These are phyloP conservation scores for Aspergillus sp. DNA, from an alignment of 2,329 filamentous ascomycete species.

Conservation along the genomic window DNA sequence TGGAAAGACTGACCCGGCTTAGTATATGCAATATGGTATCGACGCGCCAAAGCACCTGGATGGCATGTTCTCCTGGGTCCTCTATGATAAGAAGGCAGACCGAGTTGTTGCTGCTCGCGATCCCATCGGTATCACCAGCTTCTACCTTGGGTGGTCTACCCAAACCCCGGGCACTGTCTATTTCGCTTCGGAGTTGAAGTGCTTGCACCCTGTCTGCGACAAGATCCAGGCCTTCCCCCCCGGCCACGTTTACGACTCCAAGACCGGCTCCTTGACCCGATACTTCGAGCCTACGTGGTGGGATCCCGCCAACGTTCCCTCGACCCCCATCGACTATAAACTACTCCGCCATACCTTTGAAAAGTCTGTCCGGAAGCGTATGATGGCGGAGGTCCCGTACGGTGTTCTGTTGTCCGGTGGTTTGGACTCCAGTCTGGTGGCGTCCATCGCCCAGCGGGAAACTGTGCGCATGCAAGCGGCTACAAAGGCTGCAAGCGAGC, in stretches of 20 bases:
- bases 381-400: slow-evolving; percentile 98
- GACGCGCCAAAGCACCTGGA: slow-evolving; percentile 91
- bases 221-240: slow-evolving; percentile 90
- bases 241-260: slow-evolving; percentile 91
- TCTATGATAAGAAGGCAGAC: slow-evolving; percentile 93
- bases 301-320: slow-evolving; percentile 70
- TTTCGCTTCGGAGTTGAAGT: slow-evolving; percentile 97
- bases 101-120: slow-evolving; percentile 89
- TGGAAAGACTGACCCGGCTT: slow-evolving; percentile 11
- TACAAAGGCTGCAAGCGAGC: slow-evolving; percentile 36
- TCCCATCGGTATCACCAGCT: slow-evolving; percentile 92
- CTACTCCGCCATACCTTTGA: slow-evolving; percentile 73
- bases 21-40: slow-evolving; percentile 88
- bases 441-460: slow-evolving; percentile 90
- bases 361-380: slow-evolving; percentile 83
- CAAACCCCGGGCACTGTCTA: slow-evolving; percentile 75
- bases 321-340: slow-evolving; percentile 75
- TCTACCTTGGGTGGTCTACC: slow-evolving; percentile 91
- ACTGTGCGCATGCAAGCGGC: slow-evolving; percentile 66
- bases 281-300: slow-evolving; percentile 94
- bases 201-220: slow-evolving; percentile 85
- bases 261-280: slow-evolving; percentile 71
- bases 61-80: slow-evolving; percentile 98
- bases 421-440: slow-evolving; percentile 89
- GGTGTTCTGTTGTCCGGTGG: slow-evolving; percentile 92